These are phyloP conservation scores for Venturia asperata DNA, from an alignment of 2,329 filamentous ascomycete species.

Conservation along the genomic window DNA sequence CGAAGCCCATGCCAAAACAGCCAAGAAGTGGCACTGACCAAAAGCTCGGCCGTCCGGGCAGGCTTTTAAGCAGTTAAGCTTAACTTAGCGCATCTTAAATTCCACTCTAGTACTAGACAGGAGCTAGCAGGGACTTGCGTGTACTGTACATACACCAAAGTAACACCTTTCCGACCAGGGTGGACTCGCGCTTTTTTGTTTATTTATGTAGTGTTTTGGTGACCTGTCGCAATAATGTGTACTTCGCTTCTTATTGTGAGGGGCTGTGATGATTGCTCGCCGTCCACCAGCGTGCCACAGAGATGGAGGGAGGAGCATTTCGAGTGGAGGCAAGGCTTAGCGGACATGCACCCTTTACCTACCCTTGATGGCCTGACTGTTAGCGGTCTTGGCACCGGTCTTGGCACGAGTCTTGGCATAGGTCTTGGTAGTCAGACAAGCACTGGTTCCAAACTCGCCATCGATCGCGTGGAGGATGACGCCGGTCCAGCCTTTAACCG, in stretches of 20 bases:
- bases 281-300: neutral
- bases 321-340: neutral
- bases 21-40: constrained; percentile 6
- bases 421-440: neutral
- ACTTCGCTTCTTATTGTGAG: neutral
- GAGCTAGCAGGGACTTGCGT: neutral
- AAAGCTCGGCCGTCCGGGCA: neutral
- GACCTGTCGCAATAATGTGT: neutral
- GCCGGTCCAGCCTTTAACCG: neutral
- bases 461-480: constrained; percentile 12
- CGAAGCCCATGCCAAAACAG: constrained; percentile 10
- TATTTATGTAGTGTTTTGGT: neutral
- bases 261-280: neutral
- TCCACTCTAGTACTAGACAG: neutral
- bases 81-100: constrained; percentile 14
- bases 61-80: constrained; percentile 11
- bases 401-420: neutral
- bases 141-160: too few relatives aligned
- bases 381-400: constrained; percentile 3
- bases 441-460: neutral
- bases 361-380: neutral
- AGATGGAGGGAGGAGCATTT: neutral
- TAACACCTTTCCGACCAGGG: neutral
- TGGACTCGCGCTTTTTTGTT: neutral
- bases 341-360: neutral